A percentile compares a stretch with the other conserved stretches of the same genome.
Conservation (phyloP, 768 basidiomycete genomes). For the Suillus lakei region DNA sequence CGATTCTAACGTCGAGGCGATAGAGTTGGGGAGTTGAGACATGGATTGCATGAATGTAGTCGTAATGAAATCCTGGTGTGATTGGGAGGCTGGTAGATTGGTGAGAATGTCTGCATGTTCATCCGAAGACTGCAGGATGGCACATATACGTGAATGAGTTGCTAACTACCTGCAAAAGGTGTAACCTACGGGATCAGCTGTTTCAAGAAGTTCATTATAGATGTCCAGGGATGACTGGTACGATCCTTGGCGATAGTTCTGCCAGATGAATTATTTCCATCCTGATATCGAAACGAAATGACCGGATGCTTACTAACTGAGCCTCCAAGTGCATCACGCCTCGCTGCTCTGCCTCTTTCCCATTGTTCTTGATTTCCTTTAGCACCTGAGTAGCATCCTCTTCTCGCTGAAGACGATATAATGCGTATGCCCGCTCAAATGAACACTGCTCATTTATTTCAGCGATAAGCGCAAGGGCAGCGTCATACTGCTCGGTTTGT, state of each 20-base stretch:
- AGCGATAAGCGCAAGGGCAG: conserved; percentile 66
- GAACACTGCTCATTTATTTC: conserved; percentile 29
- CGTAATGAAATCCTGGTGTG: conserved; percentile 84
- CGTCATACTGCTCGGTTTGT: conserved; percentile 81
- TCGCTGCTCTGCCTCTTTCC: conserved; percentile 48
- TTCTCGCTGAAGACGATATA: conserved; percentile 85
- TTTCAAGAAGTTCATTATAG: conserved; percentile 82
- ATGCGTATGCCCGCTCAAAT: conserved; percentile 81
- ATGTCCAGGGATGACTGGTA: conserved; percentile 77
- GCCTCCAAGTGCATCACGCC: conserved; percentile 83
- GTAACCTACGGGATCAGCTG: conserved; percentile 70
- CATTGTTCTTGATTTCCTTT: conserved; percentile 47
- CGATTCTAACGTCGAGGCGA: conserved; percentile 61
- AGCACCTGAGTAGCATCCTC: conserved; percentile 65
- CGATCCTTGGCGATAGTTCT: conserved; percentile 81
- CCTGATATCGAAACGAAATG: conserved; percentile 18
- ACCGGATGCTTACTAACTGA: conserved; percentile 71
- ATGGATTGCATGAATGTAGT: conserved; percentile 68
- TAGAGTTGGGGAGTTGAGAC: conserved; percentile 57
- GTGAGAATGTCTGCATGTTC: conserved; percentile 88
- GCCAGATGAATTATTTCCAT: conserved; percentile 20
- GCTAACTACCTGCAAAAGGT: background rate
- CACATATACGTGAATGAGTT: conserved; percentile 6
- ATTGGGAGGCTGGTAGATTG: conserved; percentile 82
- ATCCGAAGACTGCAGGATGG: conserved; percentile 67